Base-by-base conservation (phyloP, 1,139 yeast genomes). In the Candida gigantensis region DNA sequence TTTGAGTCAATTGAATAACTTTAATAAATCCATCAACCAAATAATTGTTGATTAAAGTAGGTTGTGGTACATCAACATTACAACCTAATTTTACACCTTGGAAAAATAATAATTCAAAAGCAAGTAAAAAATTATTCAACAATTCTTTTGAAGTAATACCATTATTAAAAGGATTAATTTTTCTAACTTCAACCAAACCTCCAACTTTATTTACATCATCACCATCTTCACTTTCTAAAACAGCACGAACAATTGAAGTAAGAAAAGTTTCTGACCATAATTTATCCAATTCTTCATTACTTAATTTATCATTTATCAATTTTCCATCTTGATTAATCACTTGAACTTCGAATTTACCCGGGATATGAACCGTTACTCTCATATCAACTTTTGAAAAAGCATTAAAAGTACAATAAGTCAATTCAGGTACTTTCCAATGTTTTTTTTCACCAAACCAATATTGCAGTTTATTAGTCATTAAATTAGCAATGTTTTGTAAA, bases 361-460 rank as follows among this genome's bases (percentile, higher is more conserved):
- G 72, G 52, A 85, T 74, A 53, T 89, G 63, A 24, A 80, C 86
- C 15, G 79, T 69, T 6, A 87, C 89, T 28, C 94, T 72, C 47
- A 84, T 72, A 53, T 87, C 96, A 13, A 77, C 67, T 40, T 72
- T 70, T 4, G 84, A 72, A 51, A 87, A 84, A 3, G 84, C 81
- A 61, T 70, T 55, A 49, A 57, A 67, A 46, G 74, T 37, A 56
- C 72, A 66, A 41, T 73, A 66, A 3, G 63, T 59, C 38, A 90
- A 84, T 46, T 84, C 79, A 30, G 82, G 82, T 10, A 88, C 84
- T 52, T 79, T 81, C 84, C 89, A 88, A 50, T 75, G 76, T 45
- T 80, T 84, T 46, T 75, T 76, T 54, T 84, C 87, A 10, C 76
- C 75, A 57, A 77, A 77, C 63, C 94, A 77, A 44, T 71, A 63